Base-by-base conservation (phyloP, 805 yeast genomes). In the Saccharomycopsis olivae region DNA sequence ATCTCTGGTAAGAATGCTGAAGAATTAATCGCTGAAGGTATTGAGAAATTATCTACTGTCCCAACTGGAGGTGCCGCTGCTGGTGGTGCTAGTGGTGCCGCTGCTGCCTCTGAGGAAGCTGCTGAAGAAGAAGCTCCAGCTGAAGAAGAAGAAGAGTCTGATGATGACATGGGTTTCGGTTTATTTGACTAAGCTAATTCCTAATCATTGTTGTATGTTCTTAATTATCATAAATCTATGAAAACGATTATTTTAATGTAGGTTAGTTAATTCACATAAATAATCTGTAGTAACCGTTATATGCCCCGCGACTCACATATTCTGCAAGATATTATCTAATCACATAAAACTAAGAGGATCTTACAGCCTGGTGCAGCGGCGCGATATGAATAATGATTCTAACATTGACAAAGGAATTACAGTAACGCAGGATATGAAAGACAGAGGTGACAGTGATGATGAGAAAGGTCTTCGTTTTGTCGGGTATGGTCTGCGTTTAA, bases 31-130 rank as follows among this genome's bases (percentile, higher is more conserved):
- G 83, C 84, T 58, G 81, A 68, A 61, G 92, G 92, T 76, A 71
- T 71, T 66, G 70, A 78, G 68, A 81, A 81, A 73, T 69, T 81
- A 62, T 76, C 92, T 49, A 68, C 84, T 44, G 87, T 80, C 48
- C 87, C 92, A 70, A 57, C 83, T 59, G 88, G 83, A 68, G 87
- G 80, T 69, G 78, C 84, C 57, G 82, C 83, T 64, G 70, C 73
- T 53, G 66, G 79, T 49, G 64, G 68, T 54, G 68, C 66, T 57
- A 72, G 70, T 51, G 70, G 72, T 58, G 68, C 73, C 52, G 69
- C 68, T 56, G 71, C 68, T 57, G 70, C 65, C 54, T 71, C 66
- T 49, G 75, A 66, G 51, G 75, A 63, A 47, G 74, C 61, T 43
- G 81, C 56, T 43, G 78, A 53, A 35, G 77, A 64, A 48, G 80